Conservation (phyloP, 2,329 filamentous ascomycete species). For the Verticillium longisporum region DNA sequence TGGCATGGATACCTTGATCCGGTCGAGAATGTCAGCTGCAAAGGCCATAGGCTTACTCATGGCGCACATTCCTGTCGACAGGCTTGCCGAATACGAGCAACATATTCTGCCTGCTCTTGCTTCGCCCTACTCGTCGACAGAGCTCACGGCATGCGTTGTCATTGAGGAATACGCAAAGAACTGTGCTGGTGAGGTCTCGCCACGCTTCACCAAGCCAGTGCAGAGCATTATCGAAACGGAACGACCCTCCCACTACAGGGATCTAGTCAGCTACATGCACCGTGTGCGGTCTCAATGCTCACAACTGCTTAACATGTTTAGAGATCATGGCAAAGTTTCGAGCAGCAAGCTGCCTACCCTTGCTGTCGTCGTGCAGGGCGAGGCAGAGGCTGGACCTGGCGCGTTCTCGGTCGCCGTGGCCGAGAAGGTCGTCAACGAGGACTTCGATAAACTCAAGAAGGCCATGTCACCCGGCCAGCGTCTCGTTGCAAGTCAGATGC, state of each 20-base stretch:
- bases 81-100: slow-evolving; percentile 57
- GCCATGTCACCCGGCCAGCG: slow-evolving; percentile 82
- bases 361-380: slow-evolving; percentile 89
- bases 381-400: slow-evolving; percentile 82
- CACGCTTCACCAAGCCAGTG: slow-evolving; percentile 58
- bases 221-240: slow-evolving; percentile 75
- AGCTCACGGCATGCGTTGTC: slow-evolving; percentile 75
- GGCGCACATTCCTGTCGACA: slow-evolving; percentile 61
- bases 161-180: slow-evolving; percentile 81
- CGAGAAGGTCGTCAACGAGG: slow-evolving; percentile 77
- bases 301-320: slow-evolving; percentile 83
- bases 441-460: slow-evolving; percentile 85
- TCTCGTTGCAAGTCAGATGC: slow-evolving; percentile 71
- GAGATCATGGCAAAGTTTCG: slow-evolving; percentile 79
- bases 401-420: slow-evolving; percentile 86
- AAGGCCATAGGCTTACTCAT: slow-evolving; percentile 82
- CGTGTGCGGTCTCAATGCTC: slow-evolving; percentile 87
- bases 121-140: slow-evolving; percentile 76
- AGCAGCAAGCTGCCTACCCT: slow-evolving; percentile 69
- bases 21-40: slow-evolving; percentile 82
- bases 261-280: slow-evolving; percentile 84
- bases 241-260: slow-evolving; percentile 75
- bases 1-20: slow-evolving; percentile 78
- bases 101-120: slow-evolving; percentile 59
- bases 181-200: slow-evolving; percentile 37